Percentiles rank a stretch among this genome's conserved stretches.
These are phyloP conservation scores for Alternaria atra DNA, from an alignment of 2,329 filamentous ascomycete genomes.

Conservation along the genomic window DNA sequence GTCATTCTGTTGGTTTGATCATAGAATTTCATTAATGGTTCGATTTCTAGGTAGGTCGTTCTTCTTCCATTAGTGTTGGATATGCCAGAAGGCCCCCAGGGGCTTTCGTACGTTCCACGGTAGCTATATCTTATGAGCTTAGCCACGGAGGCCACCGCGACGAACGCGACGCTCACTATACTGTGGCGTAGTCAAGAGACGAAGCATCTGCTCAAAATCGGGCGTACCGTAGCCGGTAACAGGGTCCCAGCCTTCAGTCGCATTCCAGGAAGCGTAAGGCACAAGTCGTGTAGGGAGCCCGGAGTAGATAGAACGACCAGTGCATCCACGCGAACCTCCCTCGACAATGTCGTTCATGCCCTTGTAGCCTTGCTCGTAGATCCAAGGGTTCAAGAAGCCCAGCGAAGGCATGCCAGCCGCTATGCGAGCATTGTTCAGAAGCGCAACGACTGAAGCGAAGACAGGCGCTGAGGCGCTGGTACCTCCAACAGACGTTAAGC, in stretches of 20 bases:
- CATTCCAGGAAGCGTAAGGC: conserved; percentile 61
- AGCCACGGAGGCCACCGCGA: conserved; percentile 7
- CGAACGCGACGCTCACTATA: conserved; percentile 27
- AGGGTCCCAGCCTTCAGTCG: conserved; percentile 61
- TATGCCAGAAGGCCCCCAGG: background rate
- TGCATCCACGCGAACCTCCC: conserved; percentile 59
- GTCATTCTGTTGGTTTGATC: background rate
- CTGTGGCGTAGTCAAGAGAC: conserved; percentile 28
- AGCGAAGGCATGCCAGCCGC: conserved; percentile 46
- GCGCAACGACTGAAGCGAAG: conserved; percentile 49
- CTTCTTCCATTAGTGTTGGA: background rate
- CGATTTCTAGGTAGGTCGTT: background rate
- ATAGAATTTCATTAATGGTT: background rate
- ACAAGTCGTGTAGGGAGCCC: conserved; percentile 52
- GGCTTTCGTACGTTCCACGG: background rate
- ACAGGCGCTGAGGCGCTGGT: conserved; percentile 53
- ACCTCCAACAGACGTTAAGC: conserved; percentile 44
- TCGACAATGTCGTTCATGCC: conserved; percentile 61
- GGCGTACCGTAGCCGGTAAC: conserved; percentile 57
- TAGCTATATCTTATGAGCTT: background rate
- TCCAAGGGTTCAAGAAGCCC: conserved; percentile 54
- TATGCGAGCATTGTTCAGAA: conserved; percentile 52
- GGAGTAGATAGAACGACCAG: conserved; percentile 49
- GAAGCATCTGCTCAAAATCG: conserved; percentile 46
- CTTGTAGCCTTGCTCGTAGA: conserved; percentile 53